A percentile compares a stretch with the other conserved stretches of the same genome.
These are phyloP conservation scores for Eremothecium cymbalariae DNA, from an alignment of 1,139 yeast species.

Conservation along the genomic window DNA sequence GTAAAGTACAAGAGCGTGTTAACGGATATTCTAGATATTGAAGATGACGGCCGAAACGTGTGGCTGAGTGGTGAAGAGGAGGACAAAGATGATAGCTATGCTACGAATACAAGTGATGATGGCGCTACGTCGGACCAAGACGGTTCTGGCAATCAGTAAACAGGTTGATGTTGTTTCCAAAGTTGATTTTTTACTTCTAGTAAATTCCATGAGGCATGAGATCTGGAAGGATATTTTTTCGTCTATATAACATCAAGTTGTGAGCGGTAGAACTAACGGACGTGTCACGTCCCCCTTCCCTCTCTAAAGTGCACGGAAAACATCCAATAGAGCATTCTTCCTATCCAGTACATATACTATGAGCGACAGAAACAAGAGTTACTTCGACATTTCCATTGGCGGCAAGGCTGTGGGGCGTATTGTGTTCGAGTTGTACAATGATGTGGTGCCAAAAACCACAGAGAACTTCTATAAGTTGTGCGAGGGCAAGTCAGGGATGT, in stretches of 20 bases:
- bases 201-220: neutral
- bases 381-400: slow-evolving; percentile 66
- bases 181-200: neutral
- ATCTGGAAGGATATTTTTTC: no score
- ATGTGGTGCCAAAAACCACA: slow-evolving; percentile 84
- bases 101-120: neutral
- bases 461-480: slow-evolving; percentile 88
- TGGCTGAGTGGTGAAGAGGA: slow-evolving; percentile 13
- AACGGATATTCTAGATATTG: slow-evolving; percentile 18
- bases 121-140: neutral
- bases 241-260: no score
- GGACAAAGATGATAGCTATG: slow-evolving; percentile 11
- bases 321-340: no score
- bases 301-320: no score
- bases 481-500: slow-evolving; percentile 79
- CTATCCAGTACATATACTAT: neutral
- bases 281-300: no score
- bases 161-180: neutral
- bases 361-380: slow-evolving; percentile 46
- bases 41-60: slow-evolving; percentile 12
- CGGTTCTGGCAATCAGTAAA: neutral
- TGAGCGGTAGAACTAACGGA: no score
- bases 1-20: slow-evolving; percentile 19
- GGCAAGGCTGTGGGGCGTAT: slow-evolving; percentile 61
- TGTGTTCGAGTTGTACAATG: slow-evolving; percentile 67